Percentiles rank a stretch among this genome's conserved stretches.
These are phyloP conservation scores for Cladosporium sp. DNA, from an alignment of 2,329 filamentous ascomycete species.

Conservation along the genomic window DNA sequence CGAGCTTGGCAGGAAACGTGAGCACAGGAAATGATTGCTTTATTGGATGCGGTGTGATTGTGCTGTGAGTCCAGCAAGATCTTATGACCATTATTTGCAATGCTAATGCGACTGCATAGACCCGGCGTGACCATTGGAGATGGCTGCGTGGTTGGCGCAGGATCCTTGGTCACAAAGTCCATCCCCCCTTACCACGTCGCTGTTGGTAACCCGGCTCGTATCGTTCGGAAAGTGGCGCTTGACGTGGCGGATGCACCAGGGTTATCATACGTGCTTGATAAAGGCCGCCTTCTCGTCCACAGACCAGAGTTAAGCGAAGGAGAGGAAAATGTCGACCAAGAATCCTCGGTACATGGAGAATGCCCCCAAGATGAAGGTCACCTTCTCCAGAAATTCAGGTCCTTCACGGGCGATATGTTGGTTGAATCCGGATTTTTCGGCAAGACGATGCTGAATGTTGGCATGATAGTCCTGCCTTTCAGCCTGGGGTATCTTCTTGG, in stretches of 20 bases:
- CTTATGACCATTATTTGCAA: not conserved
- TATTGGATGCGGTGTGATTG: constrained; percentile 21
- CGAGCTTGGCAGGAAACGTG: constrained; percentile 2
- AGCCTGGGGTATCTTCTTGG: no score
- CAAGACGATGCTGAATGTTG: no score
- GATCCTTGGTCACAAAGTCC: constrained; percentile 19
- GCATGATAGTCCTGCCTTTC: no score
- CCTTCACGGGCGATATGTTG: no score
- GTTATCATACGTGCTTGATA: constrained; percentile 2
- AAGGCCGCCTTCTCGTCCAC: not conserved
- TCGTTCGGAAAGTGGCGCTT: constrained; percentile 19
- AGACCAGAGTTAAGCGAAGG: not conserved
- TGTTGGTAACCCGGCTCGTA: constrained; percentile 20
- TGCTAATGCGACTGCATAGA: not conserved
- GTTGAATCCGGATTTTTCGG: no score
- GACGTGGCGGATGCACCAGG: constrained; percentile 13
- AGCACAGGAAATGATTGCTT: constrained; percentile 17
- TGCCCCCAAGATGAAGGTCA: not conserved
- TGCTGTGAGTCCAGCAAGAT: constrained; percentile 13
- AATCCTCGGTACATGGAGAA: not conserved
- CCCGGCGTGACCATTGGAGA: constrained; percentile 23
- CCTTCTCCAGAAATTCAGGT: no score
- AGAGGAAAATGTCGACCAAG: not conserved
- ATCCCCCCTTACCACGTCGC: constrained; percentile 20
- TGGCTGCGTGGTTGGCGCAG: constrained; percentile 21